phyloP scores from a whole-genome alignment of 371 early-diverging fungal species.

The Mucor saturninus region DNA sequence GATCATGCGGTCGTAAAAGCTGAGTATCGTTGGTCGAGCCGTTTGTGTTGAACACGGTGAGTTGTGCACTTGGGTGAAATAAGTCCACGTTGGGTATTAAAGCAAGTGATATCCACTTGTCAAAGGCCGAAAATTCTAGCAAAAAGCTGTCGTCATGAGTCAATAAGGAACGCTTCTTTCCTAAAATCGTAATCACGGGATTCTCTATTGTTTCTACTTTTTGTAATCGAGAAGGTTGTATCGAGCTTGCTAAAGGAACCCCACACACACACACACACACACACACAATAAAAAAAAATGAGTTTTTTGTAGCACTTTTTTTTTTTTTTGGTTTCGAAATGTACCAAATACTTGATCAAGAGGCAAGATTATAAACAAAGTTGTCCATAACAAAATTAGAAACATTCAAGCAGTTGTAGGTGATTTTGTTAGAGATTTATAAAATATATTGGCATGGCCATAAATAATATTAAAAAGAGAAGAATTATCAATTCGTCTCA shows the following conservation, averaged over 20 bases:
- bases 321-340: no score
- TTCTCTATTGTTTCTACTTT: constrained; percentile 12
- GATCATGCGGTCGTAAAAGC: constrained; percentile 40
- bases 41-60: constrained; percentile 33
- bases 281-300: background rate
- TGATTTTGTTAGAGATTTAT: no score
- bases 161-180: background rate
- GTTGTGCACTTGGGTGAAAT: constrained; percentile 71
- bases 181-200: constrained; percentile 1
- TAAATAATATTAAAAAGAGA: no score
- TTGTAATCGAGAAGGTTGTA: constrained; percentile 13
- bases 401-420: no score
- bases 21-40: constrained; percentile 23
- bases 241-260: constrained; percentile 9
- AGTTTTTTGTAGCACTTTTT: background rate
- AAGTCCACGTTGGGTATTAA: constrained; percentile 74
- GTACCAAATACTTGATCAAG: background rate
- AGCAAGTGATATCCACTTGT: constrained; percentile 58
- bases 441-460: no score
- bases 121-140: constrained; percentile 23
- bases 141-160: constrained; percentile 3
- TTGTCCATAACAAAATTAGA: no score
- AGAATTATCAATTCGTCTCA: no score
- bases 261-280: no score
- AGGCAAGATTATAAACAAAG: background rate